Evolutionary conservation across 306 rosid genomes (phyloP).

Genomic region (Nissolia schottii): DNA sequence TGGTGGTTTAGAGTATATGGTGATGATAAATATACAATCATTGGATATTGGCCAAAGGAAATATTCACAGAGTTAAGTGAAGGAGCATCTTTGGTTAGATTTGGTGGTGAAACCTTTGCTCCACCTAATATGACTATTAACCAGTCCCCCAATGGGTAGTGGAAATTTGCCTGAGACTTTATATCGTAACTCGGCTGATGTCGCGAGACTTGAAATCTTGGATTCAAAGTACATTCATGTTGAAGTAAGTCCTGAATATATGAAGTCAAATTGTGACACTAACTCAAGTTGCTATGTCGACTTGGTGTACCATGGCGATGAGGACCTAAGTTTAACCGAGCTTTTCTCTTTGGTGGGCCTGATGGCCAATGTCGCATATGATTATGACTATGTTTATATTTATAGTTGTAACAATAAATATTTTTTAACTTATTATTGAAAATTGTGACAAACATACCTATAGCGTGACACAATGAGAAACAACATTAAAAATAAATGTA

Average conservation of each 20-base stretch:
- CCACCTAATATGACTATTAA: background rate
- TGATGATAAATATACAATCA: background rate
- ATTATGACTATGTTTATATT: no score
- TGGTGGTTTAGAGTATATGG: background rate
- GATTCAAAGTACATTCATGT: background rate
- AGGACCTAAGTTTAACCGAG: background rate
- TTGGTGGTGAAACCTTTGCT: slow-evolving; percentile 5
- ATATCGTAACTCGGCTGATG: background rate
- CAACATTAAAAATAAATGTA: no score
- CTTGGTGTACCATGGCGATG: background rate
- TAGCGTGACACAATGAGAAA: no score
- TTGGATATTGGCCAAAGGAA: slow-evolving; percentile 17
- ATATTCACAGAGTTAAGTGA: background rate
- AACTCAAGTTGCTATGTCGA: background rate
- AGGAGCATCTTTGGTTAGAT: background rate
- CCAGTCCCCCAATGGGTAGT: slow-evolving; percentile 21
- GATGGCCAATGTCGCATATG: background rate
- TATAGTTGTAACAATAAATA: no score
- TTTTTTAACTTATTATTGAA: no score
- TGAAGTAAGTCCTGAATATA: background rate
- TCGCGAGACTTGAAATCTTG: background rate
- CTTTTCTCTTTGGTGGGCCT: slow-evolving; percentile 1
- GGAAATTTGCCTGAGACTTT: background rate
- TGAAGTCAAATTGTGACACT: background rate
- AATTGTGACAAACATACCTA: no score